Evolutionary conservation across 2,329 filamentous ascomycete genomes (phyloP).

Genomic region (Sphaerulina musiva): DNA sequence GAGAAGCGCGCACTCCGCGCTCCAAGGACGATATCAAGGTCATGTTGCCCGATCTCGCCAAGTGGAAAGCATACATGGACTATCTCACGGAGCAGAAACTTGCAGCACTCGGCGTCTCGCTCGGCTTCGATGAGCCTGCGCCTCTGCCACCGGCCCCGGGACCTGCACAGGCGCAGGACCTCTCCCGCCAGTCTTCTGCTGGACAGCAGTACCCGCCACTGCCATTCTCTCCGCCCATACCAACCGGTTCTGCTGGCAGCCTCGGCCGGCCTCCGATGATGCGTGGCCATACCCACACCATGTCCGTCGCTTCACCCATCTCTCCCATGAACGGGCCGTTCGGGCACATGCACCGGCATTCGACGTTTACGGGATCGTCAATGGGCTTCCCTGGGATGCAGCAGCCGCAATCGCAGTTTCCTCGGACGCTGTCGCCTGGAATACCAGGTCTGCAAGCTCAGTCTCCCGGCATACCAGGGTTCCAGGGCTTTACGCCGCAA

Average conservation of each 20-base stretch:
- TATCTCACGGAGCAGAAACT: conserved; percentile 86
- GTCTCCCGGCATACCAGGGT: conserved; percentile 42
- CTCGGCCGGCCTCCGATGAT: conserved; percentile 37
- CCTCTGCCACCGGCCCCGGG: conserved; percentile 37
- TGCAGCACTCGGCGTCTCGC: conserved; percentile 78
- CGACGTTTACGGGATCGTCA: conserved; percentile 52
- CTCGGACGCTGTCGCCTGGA: conserved; percentile 6
- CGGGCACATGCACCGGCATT: conserved; percentile 62
- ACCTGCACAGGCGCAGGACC: conserved; percentile 36
- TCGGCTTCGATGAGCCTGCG: conserved; percentile 61
- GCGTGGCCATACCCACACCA: conserved; percentile 46
- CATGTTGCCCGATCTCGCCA: conserved; percentile 62
- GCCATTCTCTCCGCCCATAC: conserved; percentile 76
- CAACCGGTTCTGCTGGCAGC: conserved; percentile 66
- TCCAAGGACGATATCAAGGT: conserved; percentile 51
- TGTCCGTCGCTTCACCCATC: conserved; percentile 63
- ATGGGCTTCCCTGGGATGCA: conserved; percentile 47
- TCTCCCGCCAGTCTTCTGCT: conserved; percentile 67
- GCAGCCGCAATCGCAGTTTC: conserved; percentile 35
- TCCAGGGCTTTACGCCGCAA: conserved; percentile 36
- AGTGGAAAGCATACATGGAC: conserved; percentile 73
- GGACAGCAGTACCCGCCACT: conserved; percentile 63
- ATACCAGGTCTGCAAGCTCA: conserved; percentile 9
- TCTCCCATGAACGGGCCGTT: conserved; percentile 56
- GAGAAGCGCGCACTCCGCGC: conserved; percentile 26